Base-by-base conservation (phyloP, 164 flowering plant species). In the Protea cynaroides region DNA sequence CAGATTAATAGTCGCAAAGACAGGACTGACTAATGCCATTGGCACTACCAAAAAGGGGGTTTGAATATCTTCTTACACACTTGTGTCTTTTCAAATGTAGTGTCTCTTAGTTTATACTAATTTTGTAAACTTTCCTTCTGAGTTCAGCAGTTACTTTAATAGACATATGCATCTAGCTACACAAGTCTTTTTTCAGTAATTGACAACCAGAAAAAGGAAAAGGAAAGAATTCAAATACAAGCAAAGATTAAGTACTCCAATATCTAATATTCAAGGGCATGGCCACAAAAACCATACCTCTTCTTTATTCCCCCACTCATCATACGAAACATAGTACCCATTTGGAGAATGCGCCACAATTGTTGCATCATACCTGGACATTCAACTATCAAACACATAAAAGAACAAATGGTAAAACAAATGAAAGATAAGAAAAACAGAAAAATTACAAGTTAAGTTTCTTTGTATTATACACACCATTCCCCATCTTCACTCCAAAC, bases 401-500 rank as follows among this genome's bases (percentile, higher is more conserved):
- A 82, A 67, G 58, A 59, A 60, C 68, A 69, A 56, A 49, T n/a
- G 61, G 75, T 72, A 72, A 81, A 76, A 71, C 43, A 78, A 75
- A 76, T 56, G 58, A 6, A 66, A 65, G 52, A 23, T n/a, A 50
- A 59, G 25, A 21, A 18, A 34, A 56, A 51, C 36, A 24, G 9
- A 29, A 22, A 61, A 24, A 10, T 22, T 56, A 0, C 22, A 37
- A 21, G 19, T 52, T 19, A 9, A 29, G 23, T 38, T 29, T 52
- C n/a, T 37, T 29, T 61, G 13, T 21, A 23, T 40, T 22, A 49
- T n/a, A 65, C 83, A 69, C 79, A 94, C 99, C 99, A 91, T 46
- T 91, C 99, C 59, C 99, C 99, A 74, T 94, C 99, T 70, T 94
- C 96, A 78, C 99, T 94, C 83, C 84, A 94, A 61, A 94, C 96